Evolutionary conservation across 768 basidiomycete species (phyloP), one percentile per base, ranked within the genome.

Genomic region (Amanita exitialis): DNA sequence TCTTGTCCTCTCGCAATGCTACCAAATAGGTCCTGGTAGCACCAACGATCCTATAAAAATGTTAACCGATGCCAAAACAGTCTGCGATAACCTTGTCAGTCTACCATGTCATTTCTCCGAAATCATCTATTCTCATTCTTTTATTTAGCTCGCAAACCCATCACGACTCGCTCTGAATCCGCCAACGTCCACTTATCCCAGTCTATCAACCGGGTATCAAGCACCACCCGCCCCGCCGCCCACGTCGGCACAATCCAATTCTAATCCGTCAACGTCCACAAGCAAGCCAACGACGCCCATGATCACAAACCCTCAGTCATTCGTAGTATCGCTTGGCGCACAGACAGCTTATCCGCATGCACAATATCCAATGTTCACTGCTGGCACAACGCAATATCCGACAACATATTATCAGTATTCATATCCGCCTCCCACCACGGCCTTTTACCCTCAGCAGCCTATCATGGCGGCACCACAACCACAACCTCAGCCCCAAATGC

Each of bases 1-100:
- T 6, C 62, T 85, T 52, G 86, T 90, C 16, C 74, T 90, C 39
- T 82, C 86, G 2, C 88, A 90, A 63, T 87, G 83, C 58, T 90
- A 89, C 62, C 80, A 83, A 56, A 78, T 83, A 73, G 83, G 83
- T 4, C 78, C 82, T 6, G 70, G 71, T 10, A 75, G 70, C 52
- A 85, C 84, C 56, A 75, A 89, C 12, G 87, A 90, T 57, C 87
- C 87, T 4, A 57, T 90, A 39, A 67, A 69, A 49, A 82, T 90
- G 78, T 74, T 90, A 3, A 75, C 64, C 32, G 88, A 90, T 47
- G 88, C 87, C 5, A 89, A 87, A 64, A 75, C 79, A 25, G 77
- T 83, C 13, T 90, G 88, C 55, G 87, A 90, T 64, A 77, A 76
- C 18, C 74, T 90, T 23, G 87, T 89, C 64, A 65, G 73, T 62